A percentile compares a stretch with the other conserved stretches of the same genome.
These are phyloP conservation scores for Starmera caribaea DNA, from an alignment of 805 yeast species.

Conservation along the genomic window DNA sequence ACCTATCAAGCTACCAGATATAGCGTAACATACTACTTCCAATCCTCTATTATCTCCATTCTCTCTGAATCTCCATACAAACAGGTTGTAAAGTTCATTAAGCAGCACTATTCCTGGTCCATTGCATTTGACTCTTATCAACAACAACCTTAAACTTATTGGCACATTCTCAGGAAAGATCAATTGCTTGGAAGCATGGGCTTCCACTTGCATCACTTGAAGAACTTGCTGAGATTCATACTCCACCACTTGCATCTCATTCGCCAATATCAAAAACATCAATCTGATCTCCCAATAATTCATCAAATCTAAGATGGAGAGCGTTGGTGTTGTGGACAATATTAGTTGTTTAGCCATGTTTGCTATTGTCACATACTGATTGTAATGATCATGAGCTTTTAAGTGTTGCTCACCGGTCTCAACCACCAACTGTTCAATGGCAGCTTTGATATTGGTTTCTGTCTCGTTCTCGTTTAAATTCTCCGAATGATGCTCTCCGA, in stretches of 20 bases:
- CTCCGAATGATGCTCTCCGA: no score
- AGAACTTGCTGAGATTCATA: constrained; percentile 15
- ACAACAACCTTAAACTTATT: constrained; percentile 11
- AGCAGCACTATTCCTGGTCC: constrained; percentile 12
- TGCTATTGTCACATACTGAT: no score
- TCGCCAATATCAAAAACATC: constrained; percentile 9
- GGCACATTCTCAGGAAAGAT: constrained; percentile 12
- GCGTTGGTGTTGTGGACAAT: no score
- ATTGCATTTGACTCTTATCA: constrained; percentile 14
- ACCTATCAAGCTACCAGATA: constrained; percentile 17
- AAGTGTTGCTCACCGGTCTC: no score
- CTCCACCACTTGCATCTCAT: constrained; percentile 16
- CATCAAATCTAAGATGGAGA: no score
- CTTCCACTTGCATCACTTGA: constrained; percentile 5
- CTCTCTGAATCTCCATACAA: constrained; percentile 5
- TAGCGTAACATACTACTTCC: constrained; percentile 10
- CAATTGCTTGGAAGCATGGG: background rate
- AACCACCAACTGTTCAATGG: no score
- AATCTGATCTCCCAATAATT: constrained; percentile 17
- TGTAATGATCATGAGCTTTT: no score
- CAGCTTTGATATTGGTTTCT: no score
- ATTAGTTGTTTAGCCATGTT: no score
- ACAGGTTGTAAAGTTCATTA: constrained; percentile 6
- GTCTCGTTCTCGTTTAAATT: no score
- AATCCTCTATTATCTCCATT: background rate